phyloP scores from a whole-genome alignment of 306 rosid genomes.

The Gynostemma pentaphyllum region DNA sequence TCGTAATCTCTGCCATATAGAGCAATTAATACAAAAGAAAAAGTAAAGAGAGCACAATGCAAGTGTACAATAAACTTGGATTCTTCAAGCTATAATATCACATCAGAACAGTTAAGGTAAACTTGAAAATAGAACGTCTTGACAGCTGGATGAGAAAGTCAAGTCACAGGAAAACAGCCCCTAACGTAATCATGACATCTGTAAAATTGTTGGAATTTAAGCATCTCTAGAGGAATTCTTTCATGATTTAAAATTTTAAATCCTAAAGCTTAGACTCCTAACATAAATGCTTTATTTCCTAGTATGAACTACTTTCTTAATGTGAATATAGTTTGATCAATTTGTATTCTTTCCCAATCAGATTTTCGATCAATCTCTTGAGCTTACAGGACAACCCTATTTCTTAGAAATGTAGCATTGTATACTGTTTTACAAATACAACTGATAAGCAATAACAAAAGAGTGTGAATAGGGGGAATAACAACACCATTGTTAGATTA shows the following conservation, averaged over 20 bases:
- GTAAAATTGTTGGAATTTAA: background rate
- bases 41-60: constrained; percentile 3
- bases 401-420: too few species aligned
- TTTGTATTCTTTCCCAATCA: too few species aligned
- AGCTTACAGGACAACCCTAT: too few species aligned
- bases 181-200: too few species aligned
- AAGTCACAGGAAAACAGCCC: background rate
- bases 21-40: constrained; percentile 17
- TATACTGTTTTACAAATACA: too few species aligned
- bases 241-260: background rate
- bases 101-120: too few species aligned
- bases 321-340: background rate
- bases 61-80: background rate
- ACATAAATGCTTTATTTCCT: background rate
- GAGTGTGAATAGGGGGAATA: too few species aligned
- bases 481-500: too few species aligned
- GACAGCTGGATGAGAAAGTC: background rate
- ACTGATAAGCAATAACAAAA: too few species aligned
- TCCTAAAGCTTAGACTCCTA: background rate
- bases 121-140: background rate
- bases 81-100: too few species aligned
- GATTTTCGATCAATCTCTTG: too few species aligned
- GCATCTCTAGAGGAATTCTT: background rate
- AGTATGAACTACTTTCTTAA: background rate
- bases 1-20: constrained; percentile 57